Evolutionary conservation across 1,284 basidiomycete genomes (phyloP).

Genomic region (Ceratobasidium sp.): DNA sequence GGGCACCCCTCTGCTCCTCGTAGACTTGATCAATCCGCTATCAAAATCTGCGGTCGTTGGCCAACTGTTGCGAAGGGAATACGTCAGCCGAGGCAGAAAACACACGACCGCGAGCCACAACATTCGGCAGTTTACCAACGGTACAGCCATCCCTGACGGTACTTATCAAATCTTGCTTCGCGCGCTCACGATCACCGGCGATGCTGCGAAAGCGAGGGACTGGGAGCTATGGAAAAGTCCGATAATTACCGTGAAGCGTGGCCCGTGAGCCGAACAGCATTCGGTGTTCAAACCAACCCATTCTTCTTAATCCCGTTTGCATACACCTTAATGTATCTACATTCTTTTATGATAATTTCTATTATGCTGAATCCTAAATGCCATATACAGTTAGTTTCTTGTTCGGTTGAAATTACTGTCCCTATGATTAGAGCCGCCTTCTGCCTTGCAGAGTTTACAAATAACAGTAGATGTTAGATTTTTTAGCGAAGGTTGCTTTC

Average conservation of each 20-base stretch:
- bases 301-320: too few species aligned
- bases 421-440: too few species aligned
- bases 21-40: slow-evolving; percentile 53
- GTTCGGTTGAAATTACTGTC: too few species aligned
- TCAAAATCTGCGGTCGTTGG: slow-evolving; percentile 17
- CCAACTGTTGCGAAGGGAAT: slow-evolving; percentile 12
- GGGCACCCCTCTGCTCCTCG: slow-evolving; percentile 52
- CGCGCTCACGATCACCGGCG: not conserved
- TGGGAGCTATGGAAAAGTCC: slow-evolving; percentile 23
- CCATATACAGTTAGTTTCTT: too few species aligned
- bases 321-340: too few species aligned
- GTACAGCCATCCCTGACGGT: slow-evolving; percentile 15
- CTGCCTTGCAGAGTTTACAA: too few species aligned
- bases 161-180: not conserved
- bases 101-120: not conserved
- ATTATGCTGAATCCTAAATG: too few species aligned
- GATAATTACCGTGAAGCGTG: not conserved
- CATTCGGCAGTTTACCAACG: not conserved
- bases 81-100: slow-evolving; percentile 12
- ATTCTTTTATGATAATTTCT: too few species aligned
- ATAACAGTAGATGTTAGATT: too few species aligned
- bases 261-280: too few species aligned
- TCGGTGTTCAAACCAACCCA: too few species aligned
- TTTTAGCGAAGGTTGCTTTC: too few species aligned
- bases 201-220: not conserved